Evolutionary conservation across 495 filamentous ascomycete species (phyloP).

Genomic region (Aspergillus affinis): DNA sequence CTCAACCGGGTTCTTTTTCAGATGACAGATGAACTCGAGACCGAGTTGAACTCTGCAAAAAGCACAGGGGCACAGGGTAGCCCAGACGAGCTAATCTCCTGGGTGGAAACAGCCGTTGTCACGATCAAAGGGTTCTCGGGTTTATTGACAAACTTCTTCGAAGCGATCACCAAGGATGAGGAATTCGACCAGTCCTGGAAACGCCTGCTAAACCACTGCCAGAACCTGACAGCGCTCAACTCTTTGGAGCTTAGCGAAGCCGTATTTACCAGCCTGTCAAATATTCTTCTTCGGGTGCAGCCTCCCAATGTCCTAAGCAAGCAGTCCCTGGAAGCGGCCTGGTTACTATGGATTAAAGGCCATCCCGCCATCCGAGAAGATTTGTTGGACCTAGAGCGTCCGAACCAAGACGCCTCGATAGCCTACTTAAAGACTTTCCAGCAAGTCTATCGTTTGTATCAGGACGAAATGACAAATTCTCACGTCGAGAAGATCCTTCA

Average conservation of each 20-base stretch:
- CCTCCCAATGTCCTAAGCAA: slow-evolving; percentile 49
- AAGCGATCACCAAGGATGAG: slow-evolving; percentile 54
- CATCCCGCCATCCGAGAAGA: slow-evolving; percentile 55
- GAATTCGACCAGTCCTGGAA: slow-evolving; percentile 66
- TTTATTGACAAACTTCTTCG: slow-evolving; percentile 67
- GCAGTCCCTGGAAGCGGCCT: slow-evolving; percentile 59
- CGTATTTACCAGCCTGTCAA: slow-evolving; percentile 64
- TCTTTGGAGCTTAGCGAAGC: slow-evolving; percentile 70
- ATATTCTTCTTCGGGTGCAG: slow-evolving; percentile 61
- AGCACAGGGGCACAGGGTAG: slow-evolving; percentile 22
- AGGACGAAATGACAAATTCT: slow-evolving; percentile 57
- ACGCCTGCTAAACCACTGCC: slow-evolving; percentile 65
- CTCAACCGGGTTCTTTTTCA: slow-evolving; percentile 75
- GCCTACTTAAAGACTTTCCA: slow-evolving; percentile 77
- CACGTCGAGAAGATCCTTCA: slow-evolving; percentile 55
- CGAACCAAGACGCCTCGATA: slow-evolving; percentile 74
- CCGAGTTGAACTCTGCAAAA: slow-evolving; percentile 21
- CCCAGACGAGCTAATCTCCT: slow-evolving; percentile 48
- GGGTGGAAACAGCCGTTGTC: slow-evolving; percentile 76
- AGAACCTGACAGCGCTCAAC: slow-evolving; percentile 55
- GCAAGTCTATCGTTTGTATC: slow-evolving; percentile 78
- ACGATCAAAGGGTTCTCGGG: slow-evolving; percentile 68
- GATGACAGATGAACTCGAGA: slow-evolving; percentile 57
- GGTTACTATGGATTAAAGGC: slow-evolving; percentile 69
- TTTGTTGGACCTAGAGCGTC: slow-evolving; percentile 38